A percentile compares a stretch with the other conserved stretches of the same genome.
Evolutionary conservation across 352 stramenopile species (phyloP).

Genomic region (Globisporangium solare): DNA sequence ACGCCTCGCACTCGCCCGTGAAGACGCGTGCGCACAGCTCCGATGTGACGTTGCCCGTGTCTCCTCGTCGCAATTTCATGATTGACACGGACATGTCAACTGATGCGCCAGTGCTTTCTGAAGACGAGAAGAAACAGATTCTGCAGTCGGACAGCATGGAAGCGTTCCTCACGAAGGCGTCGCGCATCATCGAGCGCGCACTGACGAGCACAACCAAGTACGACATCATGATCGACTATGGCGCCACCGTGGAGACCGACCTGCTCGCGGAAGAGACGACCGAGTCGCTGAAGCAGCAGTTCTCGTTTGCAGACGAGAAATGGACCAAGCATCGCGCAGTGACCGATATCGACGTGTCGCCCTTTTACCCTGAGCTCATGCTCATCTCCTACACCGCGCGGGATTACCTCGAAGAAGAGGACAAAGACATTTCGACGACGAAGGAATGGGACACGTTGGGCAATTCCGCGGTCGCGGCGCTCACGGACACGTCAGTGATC

Average conservation of each 20-base stretch:
- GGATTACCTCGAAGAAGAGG: slow-evolving; percentile 71
- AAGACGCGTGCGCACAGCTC: slow-evolving; percentile 24
- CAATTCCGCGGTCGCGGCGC: slow-evolving; percentile 39
- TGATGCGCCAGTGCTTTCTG: slow-evolving; percentile 23
- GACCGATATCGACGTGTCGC: slow-evolving; percentile 78
- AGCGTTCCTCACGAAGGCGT: slow-evolving; percentile 68
- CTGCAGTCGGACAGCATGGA: slow-evolving; percentile 78
- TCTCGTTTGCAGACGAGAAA: slow-evolving; percentile 70
- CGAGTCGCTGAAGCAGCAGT: slow-evolving; percentile 67
- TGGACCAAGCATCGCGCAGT: slow-evolving; percentile 81
- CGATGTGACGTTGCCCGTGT: slow-evolving; percentile 26
- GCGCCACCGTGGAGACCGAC: slow-evolving; percentile 64
- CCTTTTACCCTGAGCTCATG: slow-evolving; percentile 79
- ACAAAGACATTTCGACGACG: slow-evolving; percentile 44
- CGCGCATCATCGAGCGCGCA: slow-evolving; percentile 73
- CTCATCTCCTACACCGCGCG: slow-evolving; percentile 61
- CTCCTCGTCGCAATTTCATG: slow-evolving; percentile 39
- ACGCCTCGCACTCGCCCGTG: slow-evolving; percentile 25
- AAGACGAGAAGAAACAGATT: slow-evolving; percentile 63
- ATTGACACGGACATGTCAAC: slow-evolving; percentile 42
- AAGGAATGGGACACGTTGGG: slow-evolving; percentile 74
- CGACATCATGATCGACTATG: slow-evolving; percentile 86
- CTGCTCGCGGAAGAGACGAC: slow-evolving; percentile 43
- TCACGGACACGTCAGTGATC: slow-evolving; percentile 51
- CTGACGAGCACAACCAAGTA: slow-evolving; percentile 72